Conservation (phyloP, 176 grass and related monocot species). For the Oryza punctata region DNA sequence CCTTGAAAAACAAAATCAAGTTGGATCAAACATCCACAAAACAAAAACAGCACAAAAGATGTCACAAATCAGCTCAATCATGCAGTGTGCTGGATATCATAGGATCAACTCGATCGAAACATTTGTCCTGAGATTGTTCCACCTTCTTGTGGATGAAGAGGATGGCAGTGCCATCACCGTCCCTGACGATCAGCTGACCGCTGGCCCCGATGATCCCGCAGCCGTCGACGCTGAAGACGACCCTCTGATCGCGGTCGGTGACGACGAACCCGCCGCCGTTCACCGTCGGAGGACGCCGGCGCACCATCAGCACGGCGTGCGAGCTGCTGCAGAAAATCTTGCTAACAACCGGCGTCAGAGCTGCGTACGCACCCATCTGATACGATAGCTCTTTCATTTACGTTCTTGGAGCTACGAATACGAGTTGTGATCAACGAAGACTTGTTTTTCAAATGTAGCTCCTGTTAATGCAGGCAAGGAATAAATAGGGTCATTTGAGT, state of each 20-base stretch:
- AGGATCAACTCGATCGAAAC: background rate
- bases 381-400: constrained; percentile 29
- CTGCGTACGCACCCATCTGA: constrained; percentile 47
- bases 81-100: background rate
- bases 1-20: constrained; percentile 29
- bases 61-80: background rate
- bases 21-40: background rate
- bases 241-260: constrained; percentile 53
- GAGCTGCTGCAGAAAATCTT: constrained; percentile 77
- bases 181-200: constrained; percentile 70
- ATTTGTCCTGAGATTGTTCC: background rate
- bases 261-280: constrained; percentile 83
- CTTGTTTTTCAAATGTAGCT: background rate
- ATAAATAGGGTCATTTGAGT: constrained; percentile 57
- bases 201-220: constrained; percentile 68
- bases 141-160: constrained; percentile 85
- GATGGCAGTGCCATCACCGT: constrained; percentile 62
- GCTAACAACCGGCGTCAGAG: constrained; percentile 68
- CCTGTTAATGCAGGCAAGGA: constrained; percentile 33
- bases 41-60: background rate
- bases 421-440: background rate
- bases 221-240: constrained; percentile 74
- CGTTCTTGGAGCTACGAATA: constrained; percentile 14
- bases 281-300: constrained; percentile 58
- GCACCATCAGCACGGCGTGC: constrained; percentile 61